A percentile compares a stretch with the other conserved stretches of the same genome.
Evolutionary conservation across 768 basidiomycete species (phyloP).

Genomic region (Pulveroboletus sp.): DNA sequence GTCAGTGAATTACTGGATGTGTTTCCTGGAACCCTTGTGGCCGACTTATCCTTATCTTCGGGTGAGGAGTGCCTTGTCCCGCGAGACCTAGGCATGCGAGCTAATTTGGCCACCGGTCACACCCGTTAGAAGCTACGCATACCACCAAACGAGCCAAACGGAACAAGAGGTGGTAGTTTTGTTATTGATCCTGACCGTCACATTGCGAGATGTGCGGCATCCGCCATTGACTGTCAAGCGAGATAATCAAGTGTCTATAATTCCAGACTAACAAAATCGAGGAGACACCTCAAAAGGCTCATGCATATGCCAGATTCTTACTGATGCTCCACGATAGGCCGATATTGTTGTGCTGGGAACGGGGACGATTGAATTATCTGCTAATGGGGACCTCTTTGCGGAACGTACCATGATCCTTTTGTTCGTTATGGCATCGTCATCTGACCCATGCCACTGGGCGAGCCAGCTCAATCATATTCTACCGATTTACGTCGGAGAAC

Average conservation of each 20-base stretch:
- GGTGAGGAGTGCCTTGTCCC: too few relatives aligned
- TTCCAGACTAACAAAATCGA: not conserved
- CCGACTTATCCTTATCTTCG: too few relatives aligned
- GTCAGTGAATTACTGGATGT: too few relatives aligned
- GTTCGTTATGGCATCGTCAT: not conserved
- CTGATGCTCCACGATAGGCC: conserved; percentile 9
- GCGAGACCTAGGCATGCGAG: not conserved
- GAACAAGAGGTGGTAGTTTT: not conserved
- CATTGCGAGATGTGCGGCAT: conserved; percentile 1
- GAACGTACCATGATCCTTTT: conserved; percentile 6
- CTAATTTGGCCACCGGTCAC: conserved; percentile 20
- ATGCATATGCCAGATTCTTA: not conserved
- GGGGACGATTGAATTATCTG: not conserved
- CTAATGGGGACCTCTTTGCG: not conserved
- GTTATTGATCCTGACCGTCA: not conserved
- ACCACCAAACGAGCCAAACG: not conserved
- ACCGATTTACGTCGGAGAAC: not conserved
- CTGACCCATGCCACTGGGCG: not conserved
- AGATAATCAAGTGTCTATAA: not conserved
- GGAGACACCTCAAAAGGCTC: not conserved
- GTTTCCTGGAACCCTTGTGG: too few relatives aligned
- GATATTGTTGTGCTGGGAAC: not conserved
- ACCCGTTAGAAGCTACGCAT: not conserved
- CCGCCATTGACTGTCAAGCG: conserved; percentile 6
- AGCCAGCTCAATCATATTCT: not conserved